A percentile compares a stretch with the other conserved stretches of the same genome.
These are phyloP conservation scores for Camellia oleifera DNA, from an alignment of 179 eudicot genomes.

Conservation along the genomic window DNA sequence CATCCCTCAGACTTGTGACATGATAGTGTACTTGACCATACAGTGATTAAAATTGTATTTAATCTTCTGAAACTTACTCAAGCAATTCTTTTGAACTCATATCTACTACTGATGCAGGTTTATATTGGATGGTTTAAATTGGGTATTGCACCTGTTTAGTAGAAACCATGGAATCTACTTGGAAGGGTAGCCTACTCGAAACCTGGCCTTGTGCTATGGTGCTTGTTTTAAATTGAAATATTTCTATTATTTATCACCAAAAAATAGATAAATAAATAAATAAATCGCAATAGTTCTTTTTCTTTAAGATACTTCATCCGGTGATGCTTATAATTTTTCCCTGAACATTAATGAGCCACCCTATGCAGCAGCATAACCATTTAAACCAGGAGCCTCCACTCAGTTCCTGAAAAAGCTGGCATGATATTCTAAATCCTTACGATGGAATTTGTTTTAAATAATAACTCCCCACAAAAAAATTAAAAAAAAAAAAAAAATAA, in stretches of 20 bases:
- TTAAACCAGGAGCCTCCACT: neutral
- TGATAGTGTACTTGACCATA: no score
- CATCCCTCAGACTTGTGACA: neutral
- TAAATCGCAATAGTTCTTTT: no score
- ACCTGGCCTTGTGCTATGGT: neutral
- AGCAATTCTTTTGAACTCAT: neutral
- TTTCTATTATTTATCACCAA: no score
- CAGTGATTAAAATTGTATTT: no score
- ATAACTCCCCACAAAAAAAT: neutral
- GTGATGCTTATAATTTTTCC: slow-evolving; percentile 1
- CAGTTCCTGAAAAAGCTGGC: slow-evolving; percentile 1
- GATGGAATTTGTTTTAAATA: neutral
- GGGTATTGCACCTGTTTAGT: slow-evolving; percentile 3
- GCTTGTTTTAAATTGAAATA: no score
- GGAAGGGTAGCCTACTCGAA: neutral
- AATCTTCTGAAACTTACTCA: no score
- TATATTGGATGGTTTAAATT: neutral
- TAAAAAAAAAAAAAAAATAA: neutral
- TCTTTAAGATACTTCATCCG: neutral
- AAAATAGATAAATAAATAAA: no score
- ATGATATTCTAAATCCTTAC: neutral
- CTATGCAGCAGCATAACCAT: neutral
- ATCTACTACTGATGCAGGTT: neutral
- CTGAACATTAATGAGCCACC: neutral
- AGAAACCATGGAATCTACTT: slow-evolving; percentile 2